Evolutionary conservation across 2,329 filamentous ascomycete genomes (phyloP), one percentile per base, ranked within the genome.

Genomic region (Aspergillus brunneoviolaceus): DNA sequence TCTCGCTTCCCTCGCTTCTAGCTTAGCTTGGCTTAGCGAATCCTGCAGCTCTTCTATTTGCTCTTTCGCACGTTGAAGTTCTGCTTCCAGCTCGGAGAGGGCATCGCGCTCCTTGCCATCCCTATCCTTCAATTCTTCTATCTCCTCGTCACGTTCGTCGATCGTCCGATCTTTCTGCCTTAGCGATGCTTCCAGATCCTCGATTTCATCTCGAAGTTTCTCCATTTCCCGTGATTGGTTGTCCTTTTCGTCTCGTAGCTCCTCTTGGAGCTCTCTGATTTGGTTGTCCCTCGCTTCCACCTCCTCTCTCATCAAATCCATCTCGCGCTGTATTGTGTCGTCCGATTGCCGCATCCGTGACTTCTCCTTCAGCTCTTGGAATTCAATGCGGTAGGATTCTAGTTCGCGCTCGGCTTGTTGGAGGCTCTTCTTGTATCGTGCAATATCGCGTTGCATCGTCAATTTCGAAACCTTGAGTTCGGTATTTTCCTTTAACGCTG

Each of bases 381-480:
- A 87, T 72, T 96, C 91, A 68, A 89, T 83, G 57, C 89, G 87
- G 74, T 96, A 96, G 60, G 84, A 84, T 71, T 96, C 93, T 2
- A 98, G 83, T 62, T 97, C 92, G 65, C 87, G 88, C 78, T 98
- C 93, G 3, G 94, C 93, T 23, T 87, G 85, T 21, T 85, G 86
- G 11, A 99, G 81, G 47, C 89, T 89, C 74, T 96, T 98, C 73
- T 90, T 91, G 79, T 94, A 95, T 65, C 88, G 87, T 67, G 90
- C 87, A 19, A 99, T 83, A 69, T 99, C 95, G 61, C 89, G 86
- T 72, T 95, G 88, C 86, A 98, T 90, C 0, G 91, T 94, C 61
- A 96, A 86, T 72, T 91, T 91, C 77, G 95, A 89, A 60, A 96
- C 92, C 76, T 98, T 98, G 57, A 99, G 86, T 66, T 96, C 93